Conservation (phyloP, 331 rosid species). For the Quercus lobata region DNA sequence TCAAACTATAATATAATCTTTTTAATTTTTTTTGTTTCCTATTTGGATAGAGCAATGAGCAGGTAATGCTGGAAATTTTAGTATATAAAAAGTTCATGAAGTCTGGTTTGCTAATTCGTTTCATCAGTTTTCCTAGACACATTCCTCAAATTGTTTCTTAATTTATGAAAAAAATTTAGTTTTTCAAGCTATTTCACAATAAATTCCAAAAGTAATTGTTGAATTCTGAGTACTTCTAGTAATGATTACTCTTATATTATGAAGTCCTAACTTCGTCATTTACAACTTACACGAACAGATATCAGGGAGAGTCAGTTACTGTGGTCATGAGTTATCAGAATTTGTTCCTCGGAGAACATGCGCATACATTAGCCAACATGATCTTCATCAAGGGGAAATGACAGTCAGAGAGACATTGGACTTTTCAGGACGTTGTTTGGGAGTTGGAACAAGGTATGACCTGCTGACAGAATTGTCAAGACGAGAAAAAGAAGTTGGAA, state of each 20-base stretch:
- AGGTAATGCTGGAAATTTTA: not conserved
- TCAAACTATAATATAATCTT: not conserved
- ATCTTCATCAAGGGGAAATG: constrained; percentile 68
- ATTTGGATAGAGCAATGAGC: not conserved
- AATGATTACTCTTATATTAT: not conserved
- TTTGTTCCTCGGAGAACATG: constrained; percentile 62
- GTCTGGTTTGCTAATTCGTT: not conserved
- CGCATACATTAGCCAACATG: constrained; percentile 59
- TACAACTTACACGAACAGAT: constrained; percentile 24
- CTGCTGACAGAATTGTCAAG: constrained; percentile 40
- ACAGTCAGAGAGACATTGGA: constrained; percentile 59
- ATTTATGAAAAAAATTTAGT: not conserved
- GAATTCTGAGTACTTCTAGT: not conserved
- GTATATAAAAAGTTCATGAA: not conserved
- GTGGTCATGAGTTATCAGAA: constrained; percentile 59
- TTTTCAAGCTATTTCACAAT: not conserved
- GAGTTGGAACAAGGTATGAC: constrained; percentile 59
- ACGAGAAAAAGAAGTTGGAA: constrained; percentile 44
- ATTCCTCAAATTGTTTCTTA: not conserved
- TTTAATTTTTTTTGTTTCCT: not conserved
- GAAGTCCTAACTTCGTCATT: constrained; percentile 5
- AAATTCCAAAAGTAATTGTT: not conserved
- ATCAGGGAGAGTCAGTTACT: constrained; percentile 49
- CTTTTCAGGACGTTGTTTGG: constrained; percentile 53
- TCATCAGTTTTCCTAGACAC: not conserved